Evolutionary conservation across 768 basidiomycete genomes (phyloP).

Genomic region (Kwoniella bestiolae): DNA sequence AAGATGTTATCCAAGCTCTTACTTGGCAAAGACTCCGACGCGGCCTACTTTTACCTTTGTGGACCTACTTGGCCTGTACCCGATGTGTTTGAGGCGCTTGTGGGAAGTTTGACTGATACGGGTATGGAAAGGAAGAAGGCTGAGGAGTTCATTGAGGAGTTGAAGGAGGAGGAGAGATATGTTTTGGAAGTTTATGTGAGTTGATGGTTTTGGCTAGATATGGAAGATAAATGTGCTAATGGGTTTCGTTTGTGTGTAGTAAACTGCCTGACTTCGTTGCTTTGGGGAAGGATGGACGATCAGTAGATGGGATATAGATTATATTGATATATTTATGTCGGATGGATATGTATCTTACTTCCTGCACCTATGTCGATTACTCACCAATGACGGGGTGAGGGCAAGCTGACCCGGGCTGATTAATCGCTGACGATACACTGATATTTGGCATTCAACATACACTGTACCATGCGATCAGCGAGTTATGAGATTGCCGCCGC

Average conservation of each 20-base stretch:
- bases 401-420: too few species aligned
- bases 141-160: slow-evolving; percentile 77
- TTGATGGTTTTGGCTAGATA: neutral
- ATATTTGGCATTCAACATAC: too few species aligned
- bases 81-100: slow-evolving; percentile 91
- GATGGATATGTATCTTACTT: neutral
- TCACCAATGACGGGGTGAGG: too few species aligned
- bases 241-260: neutral
- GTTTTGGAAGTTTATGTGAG: slow-evolving; percentile 77
- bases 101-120: slow-evolving; percentile 75
- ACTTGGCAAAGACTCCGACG: slow-evolving; percentile 59
- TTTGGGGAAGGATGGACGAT: neutral
- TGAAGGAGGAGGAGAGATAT: slow-evolving; percentile 91
- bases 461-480: too few species aligned
- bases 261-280: neutral
- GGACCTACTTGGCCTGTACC: slow-evolving; percentile 99
- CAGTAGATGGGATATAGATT: neutral
- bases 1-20: slow-evolving; percentile 75
- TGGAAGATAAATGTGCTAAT: neutral
- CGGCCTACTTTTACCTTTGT: slow-evolving; percentile 83
- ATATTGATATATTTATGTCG: neutral
- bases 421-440: too few species aligned
- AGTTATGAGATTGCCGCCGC: too few species aligned
- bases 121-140: slow-evolving; percentile 70
- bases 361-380: too few species aligned